Evolutionary conservation across 768 basidiomycete genomes (phyloP).

Genomic region (Rhizopogon vesiculosus): DNA sequence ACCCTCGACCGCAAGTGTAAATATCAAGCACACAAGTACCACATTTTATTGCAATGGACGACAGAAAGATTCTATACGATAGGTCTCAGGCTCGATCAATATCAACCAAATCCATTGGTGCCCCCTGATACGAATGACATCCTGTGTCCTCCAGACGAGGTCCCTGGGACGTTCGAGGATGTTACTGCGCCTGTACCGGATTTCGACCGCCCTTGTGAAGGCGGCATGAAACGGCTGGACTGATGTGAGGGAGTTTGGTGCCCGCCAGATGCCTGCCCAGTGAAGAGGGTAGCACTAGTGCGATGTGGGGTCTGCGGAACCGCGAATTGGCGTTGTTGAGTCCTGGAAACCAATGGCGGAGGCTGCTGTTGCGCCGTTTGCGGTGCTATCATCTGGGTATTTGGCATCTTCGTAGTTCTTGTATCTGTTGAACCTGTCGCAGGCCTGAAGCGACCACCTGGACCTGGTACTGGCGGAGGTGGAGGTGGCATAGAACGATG

Average conservation of each 20-base stretch:
- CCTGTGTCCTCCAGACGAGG: conserved; percentile 39
- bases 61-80: conserved; percentile 7
- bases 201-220: conserved; percentile 20
- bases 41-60: background rate
- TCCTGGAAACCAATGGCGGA: conserved; percentile 29
- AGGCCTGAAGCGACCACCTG: conserved; percentile 20
- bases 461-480: conserved; percentile 14
- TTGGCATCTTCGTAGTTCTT: conserved; percentile 9
- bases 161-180: background rate
- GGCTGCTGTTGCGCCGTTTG: conserved; percentile 15
- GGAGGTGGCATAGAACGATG: conserved; percentile 28
- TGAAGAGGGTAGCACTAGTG: conserved; percentile 5
- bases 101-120: conserved; percentile 27
- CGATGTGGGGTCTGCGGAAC: conserved; percentile 23
- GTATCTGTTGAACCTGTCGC: conserved; percentile 7
- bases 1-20: no score
- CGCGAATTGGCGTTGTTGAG: conserved; percentile 35
- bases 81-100: background rate
- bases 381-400: background rate
- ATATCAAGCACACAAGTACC: background rate
- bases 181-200: conserved; percentile 5
- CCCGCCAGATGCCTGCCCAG: background rate
- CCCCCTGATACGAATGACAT: conserved; percentile 45
- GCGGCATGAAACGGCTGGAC: conserved; percentile 27
- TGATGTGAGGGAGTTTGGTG: conserved; percentile 5